These are phyloP conservation scores for Lasiodiplodia sp. DNA, from an alignment of 2,329 filamentous ascomycete species.

Conservation along the genomic window DNA sequence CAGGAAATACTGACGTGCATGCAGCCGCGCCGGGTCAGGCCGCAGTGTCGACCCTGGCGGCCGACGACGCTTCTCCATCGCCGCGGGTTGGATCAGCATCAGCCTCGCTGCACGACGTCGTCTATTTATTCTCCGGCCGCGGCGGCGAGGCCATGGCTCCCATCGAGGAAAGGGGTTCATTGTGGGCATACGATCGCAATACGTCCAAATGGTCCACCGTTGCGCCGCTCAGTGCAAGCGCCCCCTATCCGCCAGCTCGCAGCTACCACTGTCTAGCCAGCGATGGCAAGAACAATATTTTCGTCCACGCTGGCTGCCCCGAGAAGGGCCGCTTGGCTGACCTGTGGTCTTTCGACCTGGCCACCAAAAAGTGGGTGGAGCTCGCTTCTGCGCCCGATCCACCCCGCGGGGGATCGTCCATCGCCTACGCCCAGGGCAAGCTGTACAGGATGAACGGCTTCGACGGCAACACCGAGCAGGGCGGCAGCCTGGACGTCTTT, in stretches of 20 bases:
- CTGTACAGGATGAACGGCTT: slow-evolving; percentile 84
- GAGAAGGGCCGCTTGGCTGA: slow-evolving; percentile 70
- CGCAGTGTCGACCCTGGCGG: slow-evolving; percentile 26
- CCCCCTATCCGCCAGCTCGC: slow-evolving; percentile 67
- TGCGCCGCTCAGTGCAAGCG: slow-evolving; percentile 59
- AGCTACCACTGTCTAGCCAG: slow-evolving; percentile 75
- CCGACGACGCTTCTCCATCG: slow-evolving; percentile 56
- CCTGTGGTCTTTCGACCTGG: slow-evolving; percentile 79
- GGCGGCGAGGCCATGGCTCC: slow-evolving; percentile 73
- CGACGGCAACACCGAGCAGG: slow-evolving; percentile 73
- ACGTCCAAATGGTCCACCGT: slow-evolving; percentile 70
- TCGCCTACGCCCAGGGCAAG: slow-evolving; percentile 68
- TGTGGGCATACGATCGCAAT: slow-evolving; percentile 78
- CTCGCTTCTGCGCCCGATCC: slow-evolving; percentile 72
- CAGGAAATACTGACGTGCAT: slow-evolving; percentile 30
- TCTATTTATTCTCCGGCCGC: slow-evolving; percentile 84
- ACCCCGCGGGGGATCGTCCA: slow-evolving; percentile 70
- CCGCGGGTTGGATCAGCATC: slow-evolving; percentile 78
- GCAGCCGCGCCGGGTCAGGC: slow-evolving; percentile 6
- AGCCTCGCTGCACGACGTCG: slow-evolving; percentile 69
- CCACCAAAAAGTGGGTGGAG: slow-evolving; percentile 69
- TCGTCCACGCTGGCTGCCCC: slow-evolving; percentile 79
- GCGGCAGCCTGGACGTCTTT: slow-evolving; percentile 73
- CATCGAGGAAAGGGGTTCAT: slow-evolving; percentile 74
- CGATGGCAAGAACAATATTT: slow-evolving; percentile 72